Percentiles rank a stretch among this genome's conserved stretches.
These are phyloP conservation scores for Candida sanyaensis DNA, from an alignment of 1,139 yeast genomes.

Conservation along the genomic window DNA sequence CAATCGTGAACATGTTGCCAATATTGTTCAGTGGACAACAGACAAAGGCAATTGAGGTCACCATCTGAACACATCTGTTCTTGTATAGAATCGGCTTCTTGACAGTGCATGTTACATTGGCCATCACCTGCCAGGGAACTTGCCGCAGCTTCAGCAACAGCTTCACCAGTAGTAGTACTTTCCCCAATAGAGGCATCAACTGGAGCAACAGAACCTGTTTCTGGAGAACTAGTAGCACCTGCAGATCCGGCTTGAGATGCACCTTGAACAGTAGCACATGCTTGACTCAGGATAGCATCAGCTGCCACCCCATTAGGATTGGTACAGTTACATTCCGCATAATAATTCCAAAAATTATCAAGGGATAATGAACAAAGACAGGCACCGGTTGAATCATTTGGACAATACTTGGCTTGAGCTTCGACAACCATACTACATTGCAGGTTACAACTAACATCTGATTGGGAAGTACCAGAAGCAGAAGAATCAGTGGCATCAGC, in stretches of 20 bases:
- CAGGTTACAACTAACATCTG: slow-evolving; percentile 1
- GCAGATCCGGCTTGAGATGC: slow-evolving; percentile 4
- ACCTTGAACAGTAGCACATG: slow-evolving; percentile 2
- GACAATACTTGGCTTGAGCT: slow-evolving; percentile 1
- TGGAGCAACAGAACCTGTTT: background rate
- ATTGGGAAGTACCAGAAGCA: background rate
- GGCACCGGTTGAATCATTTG: background rate
- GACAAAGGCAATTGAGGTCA: background rate
- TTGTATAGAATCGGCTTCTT: slow-evolving; percentile 1
- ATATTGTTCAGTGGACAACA: background rate
- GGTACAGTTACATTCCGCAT: slow-evolving; percentile 11
- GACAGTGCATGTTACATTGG: background rate
- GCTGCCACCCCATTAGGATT: slow-evolving; percentile 1
- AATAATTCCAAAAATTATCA: slow-evolving; percentile 7
- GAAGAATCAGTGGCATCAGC: background rate
- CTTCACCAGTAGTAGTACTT: background rate
- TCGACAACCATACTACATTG: slow-evolving; percentile 2
- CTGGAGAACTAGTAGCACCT: slow-evolving; percentile 1
- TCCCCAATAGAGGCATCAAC: background rate
- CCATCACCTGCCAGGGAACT: background rate
- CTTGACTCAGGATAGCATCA: background rate
- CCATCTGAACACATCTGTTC: background rate
- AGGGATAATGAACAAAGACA: slow-evolving; percentile 8
- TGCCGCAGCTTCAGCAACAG: background rate
- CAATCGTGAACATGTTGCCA: slow-evolving; percentile 3